Evolutionary conservation across 768 basidiomycete genomes (phyloP), one percentile per base, ranked within the genome.

Genomic region (Cystobasidium tubakii): DNA sequence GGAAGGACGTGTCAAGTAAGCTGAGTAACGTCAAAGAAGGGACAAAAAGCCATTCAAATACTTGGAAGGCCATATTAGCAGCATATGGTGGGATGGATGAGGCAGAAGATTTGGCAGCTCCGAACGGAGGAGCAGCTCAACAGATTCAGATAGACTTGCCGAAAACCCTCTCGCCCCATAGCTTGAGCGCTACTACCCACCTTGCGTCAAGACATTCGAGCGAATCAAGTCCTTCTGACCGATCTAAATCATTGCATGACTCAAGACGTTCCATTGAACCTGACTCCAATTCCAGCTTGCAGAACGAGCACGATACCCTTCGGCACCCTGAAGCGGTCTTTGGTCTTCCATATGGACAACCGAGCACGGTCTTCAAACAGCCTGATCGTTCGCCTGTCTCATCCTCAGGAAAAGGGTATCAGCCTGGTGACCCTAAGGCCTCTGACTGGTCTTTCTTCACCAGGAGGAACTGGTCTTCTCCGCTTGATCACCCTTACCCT

Each of bases 371-470:
- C 12, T 50, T n/a, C 46, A n/a, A 6, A 50, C 12, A 15, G 21
- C 46, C 46, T 50, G 46, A 50, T 50, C 46, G 46, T 21, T n/a
- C 21, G 4, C 21, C 46, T 50, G 46, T 50, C 21, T 17, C n/a
- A 17, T 17, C 46, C 21, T 50, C 46, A 9, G 46, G 46, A 12
- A 9, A 9, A 6, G 57, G 57, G 21, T 60, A 60, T 60, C 33
- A 27, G 23, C 27, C 29, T 34, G 57, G 57, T 3, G 15, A 13
- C 13, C 2, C 2, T 3, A 17, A 27, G 10, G 29, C 12, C 27
- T 29, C 57, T 9, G 33, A 27, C 23, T 60, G 57, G 57, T 60
- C 57, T 60, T 60, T 60, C 57, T 60, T 60, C 27, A 15, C 57
- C 23, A 27, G 57, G 25, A 12, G 13, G 12, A 60, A 60, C 27